Conservation (phyloP, 106 monocot species). For the Platanthera guangdongensis region DNA sequence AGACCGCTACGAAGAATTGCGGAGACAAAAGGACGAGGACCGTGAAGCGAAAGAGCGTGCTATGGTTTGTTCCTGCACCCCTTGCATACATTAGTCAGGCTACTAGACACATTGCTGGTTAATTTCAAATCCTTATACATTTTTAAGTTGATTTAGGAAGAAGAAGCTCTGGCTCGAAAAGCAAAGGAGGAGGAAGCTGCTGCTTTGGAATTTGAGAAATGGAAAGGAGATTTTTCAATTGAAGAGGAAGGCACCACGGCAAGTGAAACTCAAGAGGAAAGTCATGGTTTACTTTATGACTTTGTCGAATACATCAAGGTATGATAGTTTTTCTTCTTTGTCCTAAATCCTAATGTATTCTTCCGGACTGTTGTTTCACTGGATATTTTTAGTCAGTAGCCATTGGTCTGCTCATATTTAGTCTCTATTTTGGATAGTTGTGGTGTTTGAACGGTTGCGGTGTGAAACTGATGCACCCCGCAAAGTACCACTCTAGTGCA, state of each 20-base stretch:
- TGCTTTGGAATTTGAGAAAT: slow-evolving; percentile 91
- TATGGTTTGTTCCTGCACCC: slow-evolving; percentile 33
- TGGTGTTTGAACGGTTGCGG: too few species aligned
- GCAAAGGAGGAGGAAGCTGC: slow-evolving; percentile 88
- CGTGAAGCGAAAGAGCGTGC: slow-evolving; percentile 77
- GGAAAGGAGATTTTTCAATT: slow-evolving; percentile 93
- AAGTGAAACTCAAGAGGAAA: slow-evolving; percentile 60
- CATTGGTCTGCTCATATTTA: neutral
- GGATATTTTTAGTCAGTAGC: neutral
- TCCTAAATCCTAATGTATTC: neutral
- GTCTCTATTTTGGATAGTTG: too few species aligned
- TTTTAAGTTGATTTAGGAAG: slow-evolving; percentile 47
- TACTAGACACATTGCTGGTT: neutral
- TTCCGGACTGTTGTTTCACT: neutral
- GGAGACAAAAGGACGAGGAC: slow-evolving; percentile 93
- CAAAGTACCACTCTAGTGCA: too few species aligned
- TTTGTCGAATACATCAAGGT: slow-evolving; percentile 99
- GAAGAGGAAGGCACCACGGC: slow-evolving; percentile 91
- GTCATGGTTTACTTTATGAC: slow-evolving; percentile 57
- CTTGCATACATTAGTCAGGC: neutral
- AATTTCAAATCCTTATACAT: neutral
- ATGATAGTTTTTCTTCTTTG: neutral
- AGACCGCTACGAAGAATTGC: slow-evolving; percentile 72
- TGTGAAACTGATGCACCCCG: too few species aligned
- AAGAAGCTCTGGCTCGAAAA: slow-evolving; percentile 72